Evolutionary conservation across 768 basidiomycete species (phyloP).

Genomic region (Hebeloma cylindrosporum): DNA sequence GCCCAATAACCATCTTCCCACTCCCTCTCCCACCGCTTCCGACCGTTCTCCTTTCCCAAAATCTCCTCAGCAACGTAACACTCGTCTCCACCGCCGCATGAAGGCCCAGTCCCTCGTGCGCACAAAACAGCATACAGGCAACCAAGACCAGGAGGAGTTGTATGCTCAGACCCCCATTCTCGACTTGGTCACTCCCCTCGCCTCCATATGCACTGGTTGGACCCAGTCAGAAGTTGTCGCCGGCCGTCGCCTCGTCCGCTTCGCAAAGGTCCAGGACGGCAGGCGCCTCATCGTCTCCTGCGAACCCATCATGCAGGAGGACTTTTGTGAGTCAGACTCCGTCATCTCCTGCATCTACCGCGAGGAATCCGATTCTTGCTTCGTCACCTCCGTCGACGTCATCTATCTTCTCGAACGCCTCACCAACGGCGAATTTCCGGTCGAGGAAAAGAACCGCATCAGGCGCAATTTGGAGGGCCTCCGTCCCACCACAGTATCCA

Average conservation of each 20-base stretch:
- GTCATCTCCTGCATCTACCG: conserved; percentile 96
- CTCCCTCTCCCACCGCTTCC: conserved; percentile 42
- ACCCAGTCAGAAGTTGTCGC: conserved; percentile 60
- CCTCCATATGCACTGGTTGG: conserved; percentile 58
- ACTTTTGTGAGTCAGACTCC: conserved; percentile 71
- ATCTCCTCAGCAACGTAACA: conserved; percentile 30
- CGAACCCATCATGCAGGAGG: conserved; percentile 68
- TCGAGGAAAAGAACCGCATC: conserved; percentile 97
- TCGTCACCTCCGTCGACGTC: conserved; percentile 93
- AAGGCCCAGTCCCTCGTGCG: conserved; percentile 45
- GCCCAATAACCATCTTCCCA: conserved; percentile 37
- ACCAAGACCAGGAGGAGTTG: conserved; percentile 41
- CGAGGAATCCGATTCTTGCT: conserved; percentile 72
- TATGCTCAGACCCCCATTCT: conserved; percentile 57
- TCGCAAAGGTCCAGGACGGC: conserved; percentile 77
- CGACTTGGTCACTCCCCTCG: conserved; percentile 57
- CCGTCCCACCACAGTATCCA: conserved; percentile 86
- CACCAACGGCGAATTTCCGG: conserved; percentile 76
- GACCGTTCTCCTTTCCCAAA: conserved; percentile 29
- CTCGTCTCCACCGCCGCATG: conserved; percentile 42
- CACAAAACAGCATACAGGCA: conserved; percentile 35
- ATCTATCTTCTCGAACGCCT: conserved; percentile 86
- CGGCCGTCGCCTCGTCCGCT: conserved; percentile 85
- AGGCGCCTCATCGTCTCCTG: conserved; percentile 77
- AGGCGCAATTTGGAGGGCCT: conserved; percentile 93